Evolutionary conservation across 148 eudicot species (phyloP), one percentile per base, ranked within the genome.

Genomic region (Suaeda aralocaspica): DNA sequence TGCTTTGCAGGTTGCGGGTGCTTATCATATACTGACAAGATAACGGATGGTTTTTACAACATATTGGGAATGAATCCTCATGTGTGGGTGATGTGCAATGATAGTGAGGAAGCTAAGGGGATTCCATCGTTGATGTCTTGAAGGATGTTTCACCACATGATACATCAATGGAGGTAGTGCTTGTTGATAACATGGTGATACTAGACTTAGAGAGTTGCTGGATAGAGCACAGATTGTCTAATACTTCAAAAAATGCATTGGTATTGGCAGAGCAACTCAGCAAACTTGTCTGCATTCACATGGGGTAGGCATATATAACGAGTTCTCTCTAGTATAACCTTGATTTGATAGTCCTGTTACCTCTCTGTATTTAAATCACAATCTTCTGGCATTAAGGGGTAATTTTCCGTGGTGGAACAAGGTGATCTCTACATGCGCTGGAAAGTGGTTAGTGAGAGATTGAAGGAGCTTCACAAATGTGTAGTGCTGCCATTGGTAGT

Each of bases 21-120:
- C 71, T 80, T 94, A 79, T 91, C 98, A 12, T 94, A 94, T 73
- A 74, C 72, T 68, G 98, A 94, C 71, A 91, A 83, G 80, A 89
- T 94, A 74, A 79, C 97, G 25, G 92, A 94, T 86, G 98, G 98
- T 31, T 94, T 94, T 78, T 91, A 89, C 67, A 87, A 82, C 73
- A 89, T 94, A 75, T 51, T 91, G 66, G 98, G 98, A 68, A 89
- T 94, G 85, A 83, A 94, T 76, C 98, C 98, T 42, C 90, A 89
- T 77, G 66, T 94, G 28, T 94, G 98, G 98, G 59, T 71, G 55
- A 83, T 89, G 88, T 94, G 98, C 80, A 91, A 87, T 74, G 92
- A 91, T 6, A 33, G 52, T 1, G 89, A 83, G 66, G 96, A 87
- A 72, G 87, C 89, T 65, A 83, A 66, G 80, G 78, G 71, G 48